Conservation (phyloP, 1,139 yeast genomes). For the Arxiozyma bovina region DNA sequence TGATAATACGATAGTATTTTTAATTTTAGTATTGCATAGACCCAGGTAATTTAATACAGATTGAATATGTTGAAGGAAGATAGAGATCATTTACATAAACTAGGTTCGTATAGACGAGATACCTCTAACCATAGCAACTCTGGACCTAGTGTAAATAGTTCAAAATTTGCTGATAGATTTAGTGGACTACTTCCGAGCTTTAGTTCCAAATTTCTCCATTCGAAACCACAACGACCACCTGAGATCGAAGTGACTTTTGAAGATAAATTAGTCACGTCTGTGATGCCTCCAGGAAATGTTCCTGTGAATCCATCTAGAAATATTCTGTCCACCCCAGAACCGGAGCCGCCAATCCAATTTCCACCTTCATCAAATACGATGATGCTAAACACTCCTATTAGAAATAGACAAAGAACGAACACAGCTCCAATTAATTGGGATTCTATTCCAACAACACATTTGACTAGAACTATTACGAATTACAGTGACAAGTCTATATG, state of each 20-base stretch:
- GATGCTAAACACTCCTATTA: conserved; percentile 3
- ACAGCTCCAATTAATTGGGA: conserved; percentile 7
- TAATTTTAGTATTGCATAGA: no score
- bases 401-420: conserved; percentile 6
- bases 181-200: conserved; percentile 26
- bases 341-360: conserved; percentile 6
- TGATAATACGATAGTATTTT: background rate
- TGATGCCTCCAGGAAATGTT: background rate
- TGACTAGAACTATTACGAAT: conserved; percentile 1
- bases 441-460: conserved; percentile 1
- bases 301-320: conserved; percentile 2
- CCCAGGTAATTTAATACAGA: background rate
- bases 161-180: conserved; percentile 25
- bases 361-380: conserved; percentile 4
- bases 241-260: background rate
- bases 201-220: conserved; percentile 28
- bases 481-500: conserved; percentile 9
- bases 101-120: conserved; percentile 20
- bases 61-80: background rate
- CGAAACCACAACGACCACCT: conserved; percentile 8
- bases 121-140: conserved; percentile 5
- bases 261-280: conserved; percentile 3
- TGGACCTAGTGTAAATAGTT: conserved; percentile 21
- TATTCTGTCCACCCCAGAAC: conserved; percentile 2
- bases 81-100: conserved; percentile 8